These are phyloP conservation scores for Meredithiella fracta DNA, from an alignment of 2,329 filamentous ascomycete species.

Conservation along the genomic window DNA sequence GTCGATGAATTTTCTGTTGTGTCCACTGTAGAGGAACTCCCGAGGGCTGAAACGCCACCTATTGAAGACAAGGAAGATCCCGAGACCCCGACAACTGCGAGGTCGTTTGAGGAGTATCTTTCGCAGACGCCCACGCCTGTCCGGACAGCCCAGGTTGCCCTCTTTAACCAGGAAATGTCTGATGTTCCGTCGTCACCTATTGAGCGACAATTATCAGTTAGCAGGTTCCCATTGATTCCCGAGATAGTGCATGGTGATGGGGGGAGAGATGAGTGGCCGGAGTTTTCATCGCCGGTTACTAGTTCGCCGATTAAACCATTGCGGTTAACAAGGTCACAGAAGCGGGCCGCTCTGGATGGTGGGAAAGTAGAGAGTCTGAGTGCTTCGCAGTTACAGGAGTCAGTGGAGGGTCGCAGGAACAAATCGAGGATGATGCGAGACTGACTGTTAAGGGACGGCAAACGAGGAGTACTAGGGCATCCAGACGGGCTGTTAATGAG, in stretches of 20 bases:
- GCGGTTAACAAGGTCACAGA: constrained; percentile 10
- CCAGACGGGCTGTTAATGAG: background rate
- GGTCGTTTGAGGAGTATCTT: constrained; percentile 34
- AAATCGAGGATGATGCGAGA: background rate
- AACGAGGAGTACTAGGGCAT: background rate
- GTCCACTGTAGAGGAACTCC: background rate
- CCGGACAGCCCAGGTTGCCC: constrained; percentile 19
- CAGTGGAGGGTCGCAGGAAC: background rate
- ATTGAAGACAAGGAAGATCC: background rate
- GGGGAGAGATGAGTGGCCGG: constrained; percentile 30
- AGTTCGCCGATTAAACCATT: constrained; percentile 28
- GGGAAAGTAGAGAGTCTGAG: background rate
- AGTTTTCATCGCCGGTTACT: constrained; percentile 34
- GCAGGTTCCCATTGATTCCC: constrained; percentile 34
- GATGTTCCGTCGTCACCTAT: constrained; percentile 41
- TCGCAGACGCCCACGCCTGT: constrained; percentile 45
- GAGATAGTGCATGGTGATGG: constrained; percentile 29
- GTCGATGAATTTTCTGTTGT: background rate
- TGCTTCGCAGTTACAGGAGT: background rate
- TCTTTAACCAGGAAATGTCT: constrained; percentile 29
- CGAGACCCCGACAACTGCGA: constrained; percentile 30
- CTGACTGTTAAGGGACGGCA: background rate
- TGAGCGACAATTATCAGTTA: constrained; percentile 23
- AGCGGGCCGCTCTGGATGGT: background rate
- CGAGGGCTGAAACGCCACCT: constrained; percentile 17